These are phyloP conservation scores for Asterophora lycoperdoides DNA, from an alignment of 768 basidiomycete species.

Conservation along the genomic window DNA sequence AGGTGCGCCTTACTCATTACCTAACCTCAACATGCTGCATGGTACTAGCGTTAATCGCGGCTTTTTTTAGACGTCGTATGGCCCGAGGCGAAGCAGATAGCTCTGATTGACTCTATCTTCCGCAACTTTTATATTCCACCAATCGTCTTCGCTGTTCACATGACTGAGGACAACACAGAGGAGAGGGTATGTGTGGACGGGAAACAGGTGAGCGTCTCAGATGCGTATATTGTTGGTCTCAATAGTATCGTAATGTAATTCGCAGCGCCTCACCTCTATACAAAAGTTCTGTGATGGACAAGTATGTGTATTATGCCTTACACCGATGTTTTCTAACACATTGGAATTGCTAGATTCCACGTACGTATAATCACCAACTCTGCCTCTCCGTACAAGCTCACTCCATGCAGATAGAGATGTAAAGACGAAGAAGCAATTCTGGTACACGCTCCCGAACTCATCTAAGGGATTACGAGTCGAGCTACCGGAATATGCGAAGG, in stretches of 20 bases:
- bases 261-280: conserved; percentile 71
- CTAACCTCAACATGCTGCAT: background rate
- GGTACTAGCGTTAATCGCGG: background rate
- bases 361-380: conserved; percentile 15
- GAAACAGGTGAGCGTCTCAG: conserved; percentile 55
- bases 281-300: conserved; percentile 71
- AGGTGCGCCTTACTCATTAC: conserved; percentile 35
- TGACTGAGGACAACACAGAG: conserved; percentile 47
- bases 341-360: conserved; percentile 14
- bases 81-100: conserved; percentile 63
- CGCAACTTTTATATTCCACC: conserved; percentile 78
- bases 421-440: conserved; percentile 57
- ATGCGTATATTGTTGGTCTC: background rate
- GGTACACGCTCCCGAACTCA: conserved; percentile 50
- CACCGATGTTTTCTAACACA: background rate
- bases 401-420: conserved; percentile 46
- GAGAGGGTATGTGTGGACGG: conserved; percentile 72
- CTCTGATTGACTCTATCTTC: conserved; percentile 73
- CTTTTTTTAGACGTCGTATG: conserved; percentile 65
- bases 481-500: conserved; percentile 50
- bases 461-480: conserved; percentile 42
- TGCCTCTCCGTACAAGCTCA: background rate
- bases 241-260: background rate
- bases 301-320: conserved; percentile 29
- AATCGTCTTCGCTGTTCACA: conserved; percentile 64